phyloP scores from a whole-genome alignment of 331 rosid genomes.

The Rhamnella rubrinervis region DNA sequence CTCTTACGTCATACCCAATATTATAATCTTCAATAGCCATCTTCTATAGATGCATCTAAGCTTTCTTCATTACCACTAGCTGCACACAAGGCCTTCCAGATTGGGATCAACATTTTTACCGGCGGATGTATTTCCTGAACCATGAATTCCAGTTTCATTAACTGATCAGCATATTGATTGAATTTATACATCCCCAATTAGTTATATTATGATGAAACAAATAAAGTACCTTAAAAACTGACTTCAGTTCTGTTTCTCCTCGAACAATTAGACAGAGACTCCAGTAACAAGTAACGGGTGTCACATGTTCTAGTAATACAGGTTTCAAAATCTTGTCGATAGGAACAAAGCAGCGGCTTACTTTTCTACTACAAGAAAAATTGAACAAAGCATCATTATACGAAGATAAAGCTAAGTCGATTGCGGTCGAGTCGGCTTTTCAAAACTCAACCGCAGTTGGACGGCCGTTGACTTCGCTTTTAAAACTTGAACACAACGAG shows the following conservation, averaged over 20 bases:
- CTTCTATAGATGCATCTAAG: slow-evolving; percentile 25
- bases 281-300: slow-evolving; percentile 94
- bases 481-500: no score
- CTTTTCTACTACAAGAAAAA: slow-evolving; percentile 57
- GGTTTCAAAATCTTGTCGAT: slow-evolving; percentile 78
- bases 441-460: no score
- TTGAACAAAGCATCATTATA: not conserved
- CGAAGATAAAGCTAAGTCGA: no score
- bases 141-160: slow-evolving; percentile 26
- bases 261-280: slow-evolving; percentile 62
- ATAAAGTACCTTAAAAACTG: slow-evolving; percentile 68
- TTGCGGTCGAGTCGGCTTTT: no score
- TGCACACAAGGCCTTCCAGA: slow-evolving; percentile 87
- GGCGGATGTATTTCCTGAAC: slow-evolving; percentile 71
- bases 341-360: slow-evolving; percentile 65
- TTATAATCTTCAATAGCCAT: slow-evolving; percentile 17
- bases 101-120: slow-evolving; percentile 69
- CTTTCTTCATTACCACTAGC: slow-evolving; percentile 48
- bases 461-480: no score
- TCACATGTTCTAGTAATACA: slow-evolving; percentile 71
- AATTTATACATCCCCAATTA: not conserved
- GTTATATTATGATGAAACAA: not conserved
- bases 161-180: not conserved
- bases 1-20: not conserved
- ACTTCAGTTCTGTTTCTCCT: slow-evolving; percentile 58